Evolutionary conservation across 73 alveolate genomes (phyloP), one percentile per base, ranked within the genome.

Genomic region (Paramecium caudatum): DNA sequence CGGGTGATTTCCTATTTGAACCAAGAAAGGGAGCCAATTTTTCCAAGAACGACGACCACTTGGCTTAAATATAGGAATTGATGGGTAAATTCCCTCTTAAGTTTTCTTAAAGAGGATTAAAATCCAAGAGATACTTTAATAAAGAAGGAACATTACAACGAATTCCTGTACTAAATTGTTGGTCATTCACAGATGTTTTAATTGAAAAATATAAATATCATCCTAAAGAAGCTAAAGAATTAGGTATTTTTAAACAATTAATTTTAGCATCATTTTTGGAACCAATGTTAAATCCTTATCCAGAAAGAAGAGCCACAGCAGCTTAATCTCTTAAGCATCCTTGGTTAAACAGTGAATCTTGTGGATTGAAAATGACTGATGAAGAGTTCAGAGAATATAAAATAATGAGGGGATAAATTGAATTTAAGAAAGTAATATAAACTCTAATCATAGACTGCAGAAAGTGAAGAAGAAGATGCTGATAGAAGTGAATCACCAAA

Each of bases 1-100:
- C 99, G 9, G 99, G 99, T 15, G 99, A 98, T 87, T 98, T 98
- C 91, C 93, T 98, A 47, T 98, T 98, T 94, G 99, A 96, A 80
- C 99, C 99, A 16, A 82, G 96, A 62, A 95, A 94, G 69, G 98
- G 99, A 23, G 96, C 93, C 48, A 94, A 95, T 49, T 96, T 88
- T 90, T 93, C 95, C 30, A 97, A 97, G 90, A 96, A 97, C 92
- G 99, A 97, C 90, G 98, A 95, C 86, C 99, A 97, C 91, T 94
- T 97, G 30, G 99, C 98, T 6, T 92, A 98, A 90, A 96, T 98
- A 93, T 93, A 96, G 87, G 99, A 98, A 91, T 91, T 97, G 32
- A 90, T 97, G 47, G 99, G 99, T 43, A 92, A 92, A 92, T 96
- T 96, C 96, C 98, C 99, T 12, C 95, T 91, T 87, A 94, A 96